Evolutionary conservation across 2,329 filamentous ascomycete genomes (phyloP).

Genomic region (Juglanconis oblonga): DNA sequence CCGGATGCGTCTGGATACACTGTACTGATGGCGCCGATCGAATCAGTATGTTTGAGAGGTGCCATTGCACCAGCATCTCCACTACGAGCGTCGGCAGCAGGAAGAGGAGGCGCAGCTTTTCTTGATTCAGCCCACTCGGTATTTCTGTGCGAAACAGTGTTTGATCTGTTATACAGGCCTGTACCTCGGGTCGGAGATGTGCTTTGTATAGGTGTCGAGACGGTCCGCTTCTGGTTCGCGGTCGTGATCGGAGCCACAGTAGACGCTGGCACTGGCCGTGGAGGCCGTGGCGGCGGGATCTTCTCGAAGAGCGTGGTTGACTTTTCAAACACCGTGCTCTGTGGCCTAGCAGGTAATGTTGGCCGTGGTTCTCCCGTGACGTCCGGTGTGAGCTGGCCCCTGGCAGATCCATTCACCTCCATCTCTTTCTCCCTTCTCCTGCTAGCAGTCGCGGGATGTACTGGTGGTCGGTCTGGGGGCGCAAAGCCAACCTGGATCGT

Average conservation of each 20-base stretch:
- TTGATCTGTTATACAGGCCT: slow-evolving; percentile 44
- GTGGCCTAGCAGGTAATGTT: slow-evolving; percentile 48
- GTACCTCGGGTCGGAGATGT: slow-evolving; percentile 36
- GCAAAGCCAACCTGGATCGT: slow-evolving; percentile 41
- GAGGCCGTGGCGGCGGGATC: slow-evolving; percentile 43
- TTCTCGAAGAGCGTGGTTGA: slow-evolving; percentile 27
- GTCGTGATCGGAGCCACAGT: neutral
- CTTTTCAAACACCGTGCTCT: slow-evolving; percentile 31
- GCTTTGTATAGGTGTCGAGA: slow-evolving; percentile 45
- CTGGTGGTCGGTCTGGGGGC: slow-evolving; percentile 41
- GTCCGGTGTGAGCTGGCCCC: slow-evolving; percentile 37
- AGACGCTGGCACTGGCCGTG: slow-evolving; percentile 28
- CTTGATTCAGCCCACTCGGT: slow-evolving; percentile 39
- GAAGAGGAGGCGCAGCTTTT: slow-evolving; percentile 17
- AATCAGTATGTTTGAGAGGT: slow-evolving; percentile 32
- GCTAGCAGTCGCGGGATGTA: slow-evolving; percentile 46
- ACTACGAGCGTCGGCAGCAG: slow-evolving; percentile 2
- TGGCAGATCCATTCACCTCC: slow-evolving; percentile 38
- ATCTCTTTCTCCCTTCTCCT: slow-evolving; percentile 44
- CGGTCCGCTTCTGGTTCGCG: slow-evolving; percentile 38
- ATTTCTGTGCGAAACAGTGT: slow-evolving; percentile 44
- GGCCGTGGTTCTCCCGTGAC: slow-evolving; percentile 43
- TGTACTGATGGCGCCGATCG: slow-evolving; percentile 45
- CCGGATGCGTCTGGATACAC: slow-evolving; percentile 83
- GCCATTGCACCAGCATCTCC: slow-evolving; percentile 5